phyloP scores from a whole-genome alignment of 2,329 filamentous ascomycete species.

The Nannizziopsis arthrosporioides region DNA sequence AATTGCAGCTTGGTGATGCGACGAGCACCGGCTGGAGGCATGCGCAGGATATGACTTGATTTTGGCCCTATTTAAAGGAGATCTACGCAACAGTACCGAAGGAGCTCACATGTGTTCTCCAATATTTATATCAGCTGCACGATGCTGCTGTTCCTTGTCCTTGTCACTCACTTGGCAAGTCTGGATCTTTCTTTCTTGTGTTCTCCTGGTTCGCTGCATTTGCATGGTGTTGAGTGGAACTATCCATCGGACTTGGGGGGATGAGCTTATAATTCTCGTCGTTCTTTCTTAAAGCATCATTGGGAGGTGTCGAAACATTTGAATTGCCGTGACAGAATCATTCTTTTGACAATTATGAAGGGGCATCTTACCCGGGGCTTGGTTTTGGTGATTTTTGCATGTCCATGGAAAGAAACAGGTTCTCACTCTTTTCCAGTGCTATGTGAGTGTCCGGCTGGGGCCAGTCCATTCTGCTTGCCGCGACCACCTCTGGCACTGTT shows the following conservation, averaged over 20 bases:
- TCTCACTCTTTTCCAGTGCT: too few species aligned
- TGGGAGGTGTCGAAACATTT: not conserved
- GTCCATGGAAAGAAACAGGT: too few species aligned
- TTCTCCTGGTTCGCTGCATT: constrained; percentile 2
- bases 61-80: not conserved
- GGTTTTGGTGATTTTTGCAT: too few species aligned
- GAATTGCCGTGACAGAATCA: too few species aligned
- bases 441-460: not conserved
- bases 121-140: not conserved
- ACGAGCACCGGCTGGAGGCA: not conserved
- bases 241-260: not conserved
- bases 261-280: not conserved
- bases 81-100: not conserved
- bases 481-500: not conserved
- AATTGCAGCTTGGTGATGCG: not conserved
- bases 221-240: constrained; percentile 3
- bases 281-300: not conserved
- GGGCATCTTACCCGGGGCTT: too few species aligned
- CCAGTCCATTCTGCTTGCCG: too few species aligned
- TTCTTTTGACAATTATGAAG: too few species aligned
- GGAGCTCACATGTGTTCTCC: not conserved
- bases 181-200: not conserved
- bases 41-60: not conserved
- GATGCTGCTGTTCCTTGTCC: not conserved
- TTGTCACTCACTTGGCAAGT: not conserved